Evolutionary conservation across 2,329 filamentous ascomycete species (phyloP), one percentile per base, ranked within the genome.

Genomic region (Calonectria fujianensis): DNA sequence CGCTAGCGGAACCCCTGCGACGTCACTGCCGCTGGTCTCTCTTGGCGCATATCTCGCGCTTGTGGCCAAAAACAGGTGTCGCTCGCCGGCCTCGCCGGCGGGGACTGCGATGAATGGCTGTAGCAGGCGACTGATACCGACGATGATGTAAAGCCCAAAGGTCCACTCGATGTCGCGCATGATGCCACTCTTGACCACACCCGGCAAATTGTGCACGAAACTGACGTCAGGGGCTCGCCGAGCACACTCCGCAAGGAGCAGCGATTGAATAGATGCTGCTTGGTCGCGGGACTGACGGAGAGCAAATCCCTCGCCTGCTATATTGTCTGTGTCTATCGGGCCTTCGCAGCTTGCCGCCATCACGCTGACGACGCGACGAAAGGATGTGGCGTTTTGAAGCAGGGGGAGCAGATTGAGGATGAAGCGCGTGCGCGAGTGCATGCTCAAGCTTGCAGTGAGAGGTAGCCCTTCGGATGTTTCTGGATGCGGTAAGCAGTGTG

Each of bases 381-480:
- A 39, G 5, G 61, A 45, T 27, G 39, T n/a, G 13, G 61, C 61
- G 14, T 32, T 65, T 16, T 50, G 61, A 39, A 65, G 39, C 14
- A 65, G 61, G 3, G 61, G 61, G 18, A 65, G 39, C 3, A 65
- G 27, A 65, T 48, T 65, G 27, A 65, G 61, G 16, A 65, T 65
- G 39, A 65, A 65, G 27, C 61, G 61, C 14, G 39, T 48, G 4
- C 61, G 61, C 13, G 61, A 65, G 13, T 65, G 61, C 61, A 50
- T 65, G 41, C 39, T 65, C 8, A 65, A 27, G 13, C 61, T 48
- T 13, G 61, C 41, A 3, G 61, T 35, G 8, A 50, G 27, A 14
- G 61, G 41, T 10, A 65, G 61, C 9, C 39, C 61, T 65, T 65
- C 61, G n/a, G 61, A 50, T 24, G 61, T 65, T 65, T 50, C 61